These are phyloP conservation scores for Magnaporthiopsis incrustans DNA, from an alignment of 2,329 filamentous ascomycete genomes.

Conservation along the genomic window DNA sequence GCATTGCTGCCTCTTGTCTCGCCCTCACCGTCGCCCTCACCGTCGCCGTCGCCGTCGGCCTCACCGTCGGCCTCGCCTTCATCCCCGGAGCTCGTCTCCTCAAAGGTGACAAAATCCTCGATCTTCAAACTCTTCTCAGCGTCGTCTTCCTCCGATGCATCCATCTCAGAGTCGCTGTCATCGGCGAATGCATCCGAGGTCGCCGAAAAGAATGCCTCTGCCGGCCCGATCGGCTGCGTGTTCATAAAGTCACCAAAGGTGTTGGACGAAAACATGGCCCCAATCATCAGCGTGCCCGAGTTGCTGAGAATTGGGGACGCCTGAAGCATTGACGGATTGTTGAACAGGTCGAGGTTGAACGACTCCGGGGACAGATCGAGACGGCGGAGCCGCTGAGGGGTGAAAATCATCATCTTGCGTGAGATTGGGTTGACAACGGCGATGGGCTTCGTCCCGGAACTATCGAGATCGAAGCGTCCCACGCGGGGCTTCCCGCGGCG, in stretches of 20 bases:
- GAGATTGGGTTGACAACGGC: constrained; percentile 50
- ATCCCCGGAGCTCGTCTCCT: constrained; percentile 35
- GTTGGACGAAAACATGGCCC: constrained; percentile 55
- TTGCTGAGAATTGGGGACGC: constrained; percentile 55
- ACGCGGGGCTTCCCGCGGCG: constrained; percentile 41
- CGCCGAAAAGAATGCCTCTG: constrained; percentile 64
- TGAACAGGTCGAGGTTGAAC: constrained; percentile 40
- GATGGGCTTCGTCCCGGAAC: constrained; percentile 47
- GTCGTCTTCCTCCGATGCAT: constrained; percentile 52
- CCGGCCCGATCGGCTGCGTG: constrained; percentile 61
- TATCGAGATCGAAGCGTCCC: constrained; percentile 46
- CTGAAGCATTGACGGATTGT: constrained; percentile 25
- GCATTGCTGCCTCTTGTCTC: constrained; percentile 37
- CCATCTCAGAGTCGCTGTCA: constrained; percentile 34
- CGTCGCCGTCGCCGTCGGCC: constrained; percentile 43
- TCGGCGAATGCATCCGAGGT: constrained; percentile 49
- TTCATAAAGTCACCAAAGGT: constrained; percentile 50
- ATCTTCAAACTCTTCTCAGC: constrained; percentile 57
- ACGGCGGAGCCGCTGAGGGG: constrained; percentile 33
- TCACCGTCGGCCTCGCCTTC: constrained; percentile 29
- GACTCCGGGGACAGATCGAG: constrained; percentile 48
- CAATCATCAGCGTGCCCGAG: constrained; percentile 70
- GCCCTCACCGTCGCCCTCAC: constrained; percentile 45
- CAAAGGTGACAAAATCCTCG: constrained; percentile 67
- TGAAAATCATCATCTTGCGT: constrained; percentile 57